Base-by-base conservation (phyloP, 331 rosid species). In the Malus hybrid region DNA sequence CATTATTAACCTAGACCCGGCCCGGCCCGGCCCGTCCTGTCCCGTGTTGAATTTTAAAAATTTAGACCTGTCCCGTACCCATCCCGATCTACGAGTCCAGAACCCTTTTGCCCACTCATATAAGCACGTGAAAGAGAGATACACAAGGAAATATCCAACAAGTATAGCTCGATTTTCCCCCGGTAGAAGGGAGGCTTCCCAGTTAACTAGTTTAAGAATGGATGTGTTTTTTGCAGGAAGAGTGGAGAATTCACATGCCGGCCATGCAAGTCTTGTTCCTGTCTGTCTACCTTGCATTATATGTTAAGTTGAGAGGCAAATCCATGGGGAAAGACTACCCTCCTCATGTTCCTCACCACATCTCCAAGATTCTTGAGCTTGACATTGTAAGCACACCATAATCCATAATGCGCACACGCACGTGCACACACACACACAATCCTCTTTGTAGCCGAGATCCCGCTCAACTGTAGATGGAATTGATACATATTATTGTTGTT, bases 311-410 rank as follows among this genome's bases (percentile, higher is more conserved):
- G 54, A 77, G 31, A 67, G 67, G 77, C 82, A 89, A 87, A 81
- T 81, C 88, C 24, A 78, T 65, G 52, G 87, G 88, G 10, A 81
- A 86, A 74, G 83, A 80, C 67, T 85, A 83, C 56, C 91, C 89
- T 19, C 78, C 78, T 79, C 33, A 79, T 34, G 69, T 86, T 65
- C 93, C 93, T 83, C 80, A 52, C 22, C 59, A 80, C 54, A 59
- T 86, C 73, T 73, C 79, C 46, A 85, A 81, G 56, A 14, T 88
- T 80, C 65, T 85, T 16, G 84, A 85, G 76, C 68, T 86, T 70
- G 67, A 89, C 42, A 31, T 81, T 78, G 91, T 89, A 89, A 82
- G 61, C 55, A 34, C 13, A 2, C 36, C 7, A 70, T 65, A 32
- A 65, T 12, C 39, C 2, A 14, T 28, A 46, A 46, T 46, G 18